Conservation (phyloP, 2,329 filamentous ascomycete genomes). For the Cladosporium sp. region DNA sequence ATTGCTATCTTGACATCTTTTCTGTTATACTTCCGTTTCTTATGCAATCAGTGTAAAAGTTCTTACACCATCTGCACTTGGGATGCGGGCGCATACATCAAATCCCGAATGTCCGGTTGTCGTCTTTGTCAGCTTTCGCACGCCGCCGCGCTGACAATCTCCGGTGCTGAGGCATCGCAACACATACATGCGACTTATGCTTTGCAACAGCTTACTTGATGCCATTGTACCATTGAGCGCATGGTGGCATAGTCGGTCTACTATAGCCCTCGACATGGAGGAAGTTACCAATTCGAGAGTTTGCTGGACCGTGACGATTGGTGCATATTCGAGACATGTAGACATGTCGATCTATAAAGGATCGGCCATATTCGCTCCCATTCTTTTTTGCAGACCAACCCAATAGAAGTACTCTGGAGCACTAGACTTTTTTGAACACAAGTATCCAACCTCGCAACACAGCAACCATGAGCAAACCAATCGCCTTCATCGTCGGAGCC, state of each 20-base stretch:
- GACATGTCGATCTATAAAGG: not conserved
- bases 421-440: not conserved
- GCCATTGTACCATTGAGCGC: not conserved
- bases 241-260: rapidly evolving
- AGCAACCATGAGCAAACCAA: constrained; percentile 24
- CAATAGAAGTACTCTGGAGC: not conserved
- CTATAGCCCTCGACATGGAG: not conserved
- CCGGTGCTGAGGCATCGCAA: not conserved
- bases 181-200: not conserved
- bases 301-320: not conserved
- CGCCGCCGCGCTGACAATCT: not conserved
- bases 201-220: not conserved
- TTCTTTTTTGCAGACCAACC: not conserved
- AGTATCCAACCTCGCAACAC: not conserved
- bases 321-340: not conserved
- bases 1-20: not conserved
- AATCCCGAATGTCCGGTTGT: not conserved
- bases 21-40: not conserved
- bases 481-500: constrained; percentile 48
- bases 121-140: not conserved
- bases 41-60: not conserved
- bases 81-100: not conserved
- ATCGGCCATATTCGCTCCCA: not conserved
- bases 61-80: not conserved
- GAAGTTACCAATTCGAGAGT: not conserved